phyloP scores from a whole-genome alignment of 176 grass and related monocot genomes.

The Carex littledalei region DNA sequence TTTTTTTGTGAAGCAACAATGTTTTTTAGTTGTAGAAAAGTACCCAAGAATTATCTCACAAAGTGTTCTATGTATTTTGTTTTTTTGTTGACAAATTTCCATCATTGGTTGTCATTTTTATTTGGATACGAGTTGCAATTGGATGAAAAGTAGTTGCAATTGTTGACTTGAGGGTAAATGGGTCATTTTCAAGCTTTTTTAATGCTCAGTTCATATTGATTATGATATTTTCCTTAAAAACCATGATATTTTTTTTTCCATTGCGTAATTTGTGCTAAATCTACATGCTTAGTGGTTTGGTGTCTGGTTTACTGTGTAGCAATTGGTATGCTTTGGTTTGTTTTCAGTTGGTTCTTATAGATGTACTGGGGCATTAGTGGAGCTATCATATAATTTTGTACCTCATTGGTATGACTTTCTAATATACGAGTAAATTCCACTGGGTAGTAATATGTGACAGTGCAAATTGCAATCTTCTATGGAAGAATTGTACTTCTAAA shows the following conservation, averaged over 20 bases:
- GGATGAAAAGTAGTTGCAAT: neutral
- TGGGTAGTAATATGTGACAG: neutral
- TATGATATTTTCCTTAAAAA: neutral
- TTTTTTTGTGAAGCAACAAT: neutral
- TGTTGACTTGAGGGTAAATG: neutral
- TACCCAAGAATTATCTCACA: neutral
- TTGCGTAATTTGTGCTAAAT: constrained; percentile 1
- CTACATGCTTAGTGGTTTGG: neutral
- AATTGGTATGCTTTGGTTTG: neutral
- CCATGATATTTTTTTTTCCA: neutral
- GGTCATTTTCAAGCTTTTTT: neutral
- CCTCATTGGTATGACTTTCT: neutral
- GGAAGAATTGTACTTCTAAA: neutral
- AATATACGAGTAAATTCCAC: neutral
- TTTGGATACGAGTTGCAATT: neutral
- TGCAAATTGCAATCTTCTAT: neutral
- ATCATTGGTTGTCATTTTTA: constrained; percentile 18
- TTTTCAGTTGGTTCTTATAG: neutral
- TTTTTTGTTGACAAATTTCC: constrained; percentile 5
- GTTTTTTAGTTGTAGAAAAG: neutral
- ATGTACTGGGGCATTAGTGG: neutral
- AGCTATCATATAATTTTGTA: neutral
- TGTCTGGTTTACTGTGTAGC: neutral
- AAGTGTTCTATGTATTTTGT: neutral
- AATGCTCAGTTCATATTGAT: neutral